phyloP scores from a whole-genome alignment of 495 filamentous ascomycete genomes.

The Pseudoneurospora amorphoporcata region DNA sequence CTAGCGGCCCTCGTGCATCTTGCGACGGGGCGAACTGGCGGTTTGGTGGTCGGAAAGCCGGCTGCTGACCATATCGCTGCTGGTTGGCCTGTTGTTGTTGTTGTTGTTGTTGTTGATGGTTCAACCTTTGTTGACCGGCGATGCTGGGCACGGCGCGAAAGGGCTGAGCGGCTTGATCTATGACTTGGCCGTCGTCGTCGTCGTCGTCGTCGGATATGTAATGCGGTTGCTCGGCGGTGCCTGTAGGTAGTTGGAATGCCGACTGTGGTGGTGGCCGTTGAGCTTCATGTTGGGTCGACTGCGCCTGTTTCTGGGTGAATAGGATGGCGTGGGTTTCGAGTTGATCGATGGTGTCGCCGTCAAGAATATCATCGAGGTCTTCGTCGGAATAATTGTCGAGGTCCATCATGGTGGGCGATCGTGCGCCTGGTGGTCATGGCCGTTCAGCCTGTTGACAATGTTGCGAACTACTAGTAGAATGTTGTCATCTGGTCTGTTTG shows the following conservation, averaged over 20 bases:
- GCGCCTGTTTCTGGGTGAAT: conserved; percentile 32
- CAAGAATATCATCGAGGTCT: conserved; percentile 32
- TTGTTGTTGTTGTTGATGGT: conserved; percentile 8
- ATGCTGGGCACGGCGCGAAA: conserved; percentile 3
- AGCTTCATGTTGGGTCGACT: conserved; percentile 4
- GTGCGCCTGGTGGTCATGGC: neutral
- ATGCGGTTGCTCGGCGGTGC: neutral
- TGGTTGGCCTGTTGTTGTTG: conserved; percentile 3
- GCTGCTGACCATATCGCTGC: conserved; percentile 8
- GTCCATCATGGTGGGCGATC: neutral
- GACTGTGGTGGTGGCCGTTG: neutral
- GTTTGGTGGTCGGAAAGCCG: conserved; percentile 2
- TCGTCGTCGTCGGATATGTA: conserved; percentile 22
- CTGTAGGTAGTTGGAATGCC: neutral
- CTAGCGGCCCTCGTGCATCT: conserved; percentile 9
- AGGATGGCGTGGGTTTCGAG: conserved; percentile 40
- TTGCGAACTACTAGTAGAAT: neutral
- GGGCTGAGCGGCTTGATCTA: conserved; percentile 15
- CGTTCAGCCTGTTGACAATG: neutral
- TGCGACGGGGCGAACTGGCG: conserved; percentile 10
- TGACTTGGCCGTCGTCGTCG: conserved; percentile 21
- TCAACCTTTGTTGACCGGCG: conserved; percentile 14
- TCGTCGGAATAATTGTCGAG: conserved; percentile 43
- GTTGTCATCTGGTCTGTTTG: neutral
- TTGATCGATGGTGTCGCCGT: conserved; percentile 31